Conservation (phyloP, 352 stramenopile genomes). For the Phytophthora kernoviae region DNA sequence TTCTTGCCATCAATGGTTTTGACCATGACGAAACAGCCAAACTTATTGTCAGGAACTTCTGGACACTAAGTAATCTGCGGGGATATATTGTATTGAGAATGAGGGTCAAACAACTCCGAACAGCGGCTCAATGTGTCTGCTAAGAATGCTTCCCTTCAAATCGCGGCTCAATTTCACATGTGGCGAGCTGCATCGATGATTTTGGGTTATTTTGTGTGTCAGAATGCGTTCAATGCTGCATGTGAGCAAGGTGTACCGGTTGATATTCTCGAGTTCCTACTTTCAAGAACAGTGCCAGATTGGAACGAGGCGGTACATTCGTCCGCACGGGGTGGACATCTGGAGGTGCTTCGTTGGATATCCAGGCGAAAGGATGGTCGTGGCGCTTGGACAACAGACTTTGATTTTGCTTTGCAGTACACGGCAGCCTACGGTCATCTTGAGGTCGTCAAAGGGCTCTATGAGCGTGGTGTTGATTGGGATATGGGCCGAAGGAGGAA, state of each 20-base stretch:
- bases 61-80: too few relatives aligned
- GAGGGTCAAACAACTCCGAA: neutral
- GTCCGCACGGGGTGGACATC: slow-evolving; percentile 2
- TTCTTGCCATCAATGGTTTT: too few relatives aligned
- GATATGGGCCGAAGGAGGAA: neutral
- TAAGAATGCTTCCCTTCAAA: slow-evolving; percentile 5
- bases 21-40: neutral
- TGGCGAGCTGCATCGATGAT: slow-evolving; percentile 3
- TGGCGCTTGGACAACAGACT: slow-evolving; percentile 11
- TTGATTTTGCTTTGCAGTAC: neutral
- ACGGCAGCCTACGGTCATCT: slow-evolving; percentile 11
- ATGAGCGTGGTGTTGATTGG: slow-evolving; percentile 2
- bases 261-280: slow-evolving; percentile 5
- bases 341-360: slow-evolving; percentile 16
- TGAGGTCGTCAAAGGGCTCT: slow-evolving; percentile 7
- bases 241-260: slow-evolving; percentile 4
- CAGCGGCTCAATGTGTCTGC: neutral
- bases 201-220: slow-evolving; percentile 1
- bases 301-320: slow-evolving; percentile 2
- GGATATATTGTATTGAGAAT: too few relatives aligned
- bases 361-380: neutral
- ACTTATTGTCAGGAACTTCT: too few relatives aligned
- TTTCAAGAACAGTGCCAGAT: neutral
- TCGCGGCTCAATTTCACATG: slow-evolving; percentile 7
- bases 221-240: slow-evolving; percentile 9